Conservation (phyloP, 2,329 filamentous ascomycete species). For the Metarhizium album region DNA sequence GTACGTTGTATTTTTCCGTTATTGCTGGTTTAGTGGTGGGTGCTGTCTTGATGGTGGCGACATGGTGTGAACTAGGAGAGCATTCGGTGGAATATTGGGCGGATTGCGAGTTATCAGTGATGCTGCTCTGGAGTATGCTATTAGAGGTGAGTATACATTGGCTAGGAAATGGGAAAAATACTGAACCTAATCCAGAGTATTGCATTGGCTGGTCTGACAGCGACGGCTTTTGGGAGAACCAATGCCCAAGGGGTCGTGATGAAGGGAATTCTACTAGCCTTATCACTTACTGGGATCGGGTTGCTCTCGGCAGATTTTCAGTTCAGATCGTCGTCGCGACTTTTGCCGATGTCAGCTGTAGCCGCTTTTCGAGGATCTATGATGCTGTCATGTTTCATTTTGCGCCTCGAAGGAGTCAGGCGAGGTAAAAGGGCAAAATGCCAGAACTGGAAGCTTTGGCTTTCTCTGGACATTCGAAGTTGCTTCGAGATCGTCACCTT, state of each 20-base stretch:
- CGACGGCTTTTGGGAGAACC: background rate
- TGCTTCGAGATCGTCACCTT: background rate
- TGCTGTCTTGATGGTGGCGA: background rate
- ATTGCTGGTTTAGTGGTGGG: background rate
- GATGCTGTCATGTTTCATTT: background rate
- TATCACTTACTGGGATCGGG: background rate
- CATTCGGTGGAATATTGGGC: background rate
- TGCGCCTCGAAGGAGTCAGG: background rate
- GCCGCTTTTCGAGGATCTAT: background rate
- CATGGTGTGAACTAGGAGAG: background rate
- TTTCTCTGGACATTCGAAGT: background rate
- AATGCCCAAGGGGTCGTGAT: background rate
- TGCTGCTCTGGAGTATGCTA: background rate
- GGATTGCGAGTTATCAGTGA: background rate
- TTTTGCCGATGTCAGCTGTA: background rate
- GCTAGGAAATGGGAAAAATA: background rate
- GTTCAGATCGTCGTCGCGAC: background rate
- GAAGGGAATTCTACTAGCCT: background rate
- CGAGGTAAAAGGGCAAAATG: background rate
- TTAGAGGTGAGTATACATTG: background rate
- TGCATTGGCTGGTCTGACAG: background rate
- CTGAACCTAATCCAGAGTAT: background rate
- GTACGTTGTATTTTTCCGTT: background rate
- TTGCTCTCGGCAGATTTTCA: background rate
- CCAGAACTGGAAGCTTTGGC: background rate